Conservation (phyloP, 805 yeast genomes). For the Candida ovalis region DNA sequence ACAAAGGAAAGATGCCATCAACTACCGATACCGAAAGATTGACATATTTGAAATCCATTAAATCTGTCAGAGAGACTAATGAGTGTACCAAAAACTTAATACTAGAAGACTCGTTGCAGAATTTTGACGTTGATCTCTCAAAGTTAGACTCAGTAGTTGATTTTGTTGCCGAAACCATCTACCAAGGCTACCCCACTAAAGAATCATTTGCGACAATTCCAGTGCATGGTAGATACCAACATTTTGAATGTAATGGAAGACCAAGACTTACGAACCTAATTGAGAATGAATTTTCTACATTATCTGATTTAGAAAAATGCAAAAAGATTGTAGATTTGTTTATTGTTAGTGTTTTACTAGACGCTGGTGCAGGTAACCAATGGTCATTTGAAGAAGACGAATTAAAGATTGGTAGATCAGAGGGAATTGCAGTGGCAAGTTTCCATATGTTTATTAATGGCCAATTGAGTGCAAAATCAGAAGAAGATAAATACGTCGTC, state of each 20-base stretch:
- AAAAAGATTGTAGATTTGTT: constrained; percentile 54
- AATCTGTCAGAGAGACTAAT: constrained; percentile 53
- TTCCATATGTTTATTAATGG: constrained; percentile 52
- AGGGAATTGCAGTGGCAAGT: constrained; percentile 63
- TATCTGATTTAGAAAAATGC: constrained; percentile 41
- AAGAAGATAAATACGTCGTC: constrained; percentile 37
- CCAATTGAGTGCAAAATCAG: constrained; percentile 31
- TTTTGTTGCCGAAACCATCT: constrained; percentile 43
- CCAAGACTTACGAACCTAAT: constrained; percentile 43
- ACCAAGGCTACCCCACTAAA: constrained; percentile 41
- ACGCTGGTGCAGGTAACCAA: constrained; percentile 64
- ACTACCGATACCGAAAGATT: constrained; percentile 11
- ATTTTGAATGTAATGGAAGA: constrained; percentile 49
- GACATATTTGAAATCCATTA: constrained; percentile 43
- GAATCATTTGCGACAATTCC: constrained; percentile 44
- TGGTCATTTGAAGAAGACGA: constrained; percentile 49
- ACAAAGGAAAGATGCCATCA: constrained; percentile 6
- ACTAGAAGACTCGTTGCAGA: constrained; percentile 32
- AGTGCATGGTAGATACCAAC: constrained; percentile 68
- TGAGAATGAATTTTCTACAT: constrained; percentile 30
- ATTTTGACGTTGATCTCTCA: constrained; percentile 43
- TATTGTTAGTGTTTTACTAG: constrained; percentile 56
- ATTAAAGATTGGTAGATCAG: constrained; percentile 42
- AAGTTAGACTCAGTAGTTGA: constrained; percentile 41
- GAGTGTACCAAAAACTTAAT: constrained; percentile 40